phyloP scores from a whole-genome alignment of 1,284 basidiomycete species.

The Moesziomyces aphidis region DNA sequence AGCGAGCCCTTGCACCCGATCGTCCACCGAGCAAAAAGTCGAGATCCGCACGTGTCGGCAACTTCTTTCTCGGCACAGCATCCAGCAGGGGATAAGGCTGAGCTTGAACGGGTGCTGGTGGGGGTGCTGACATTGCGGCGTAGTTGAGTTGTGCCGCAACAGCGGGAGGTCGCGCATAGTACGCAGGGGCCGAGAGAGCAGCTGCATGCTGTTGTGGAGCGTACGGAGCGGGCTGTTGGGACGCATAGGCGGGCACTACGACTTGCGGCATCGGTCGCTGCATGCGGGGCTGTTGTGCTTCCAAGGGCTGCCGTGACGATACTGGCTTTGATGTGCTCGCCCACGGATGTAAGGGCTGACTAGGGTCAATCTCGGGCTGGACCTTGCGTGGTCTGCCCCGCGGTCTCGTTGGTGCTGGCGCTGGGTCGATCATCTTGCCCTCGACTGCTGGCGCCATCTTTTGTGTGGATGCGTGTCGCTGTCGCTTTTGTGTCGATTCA shows the following conservation, averaged over 20 bases:
- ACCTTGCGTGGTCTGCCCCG: constrained; percentile 15
- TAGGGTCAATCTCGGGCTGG: constrained; percentile 17
- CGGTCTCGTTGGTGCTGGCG: constrained; percentile 3
- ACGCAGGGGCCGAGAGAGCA: background rate
- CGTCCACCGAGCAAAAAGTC: constrained; percentile 30
- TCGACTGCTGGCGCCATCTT: constrained; percentile 2
- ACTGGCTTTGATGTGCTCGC: constrained; percentile 5
- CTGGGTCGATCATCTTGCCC: constrained; percentile 10
- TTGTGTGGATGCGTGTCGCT: constrained; percentile 1
- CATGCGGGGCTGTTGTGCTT: background rate
- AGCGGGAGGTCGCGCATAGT: background rate
- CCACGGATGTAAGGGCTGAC: constrained; percentile 31
- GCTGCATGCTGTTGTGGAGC: constrained; percentile 1
- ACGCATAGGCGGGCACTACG: too few relatives aligned
- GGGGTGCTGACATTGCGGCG: constrained; percentile 1
- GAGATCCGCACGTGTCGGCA: constrained; percentile 26
- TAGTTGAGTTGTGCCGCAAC: background rate
- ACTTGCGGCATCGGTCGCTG: background rate
- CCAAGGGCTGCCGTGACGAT: background rate
- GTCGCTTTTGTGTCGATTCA: background rate
- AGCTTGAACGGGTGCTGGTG: background rate
- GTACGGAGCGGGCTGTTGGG: background rate
- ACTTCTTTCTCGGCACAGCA: constrained; percentile 5
- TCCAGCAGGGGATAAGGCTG: background rate
- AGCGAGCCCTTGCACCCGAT: constrained; percentile 6